Percentiles rank a stretch among this genome's conserved stretches.
phyloP scores from a whole-genome alignment of 1,139 yeast genomes.

The Lodderomyces jiufengensis region DNA sequence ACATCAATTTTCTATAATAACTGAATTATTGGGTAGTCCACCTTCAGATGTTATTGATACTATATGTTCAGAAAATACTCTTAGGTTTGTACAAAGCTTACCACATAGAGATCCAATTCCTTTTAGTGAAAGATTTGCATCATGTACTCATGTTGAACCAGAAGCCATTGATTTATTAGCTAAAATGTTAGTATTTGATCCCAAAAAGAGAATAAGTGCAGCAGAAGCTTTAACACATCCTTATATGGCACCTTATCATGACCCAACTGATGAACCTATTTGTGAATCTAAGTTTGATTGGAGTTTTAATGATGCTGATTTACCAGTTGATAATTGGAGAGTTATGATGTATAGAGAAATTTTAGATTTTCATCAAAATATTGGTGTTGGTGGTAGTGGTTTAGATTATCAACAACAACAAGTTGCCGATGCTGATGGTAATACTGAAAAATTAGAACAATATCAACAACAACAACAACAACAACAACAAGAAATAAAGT shows the following conservation, averaged over 20 bases:
- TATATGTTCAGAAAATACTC: constrained; percentile 91
- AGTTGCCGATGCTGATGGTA: constrained; percentile 14
- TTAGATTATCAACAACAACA: constrained; percentile 11
- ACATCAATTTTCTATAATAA: constrained; percentile 93
- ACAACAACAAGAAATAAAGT: constrained; percentile 11
- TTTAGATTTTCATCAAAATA: constrained; percentile 87
- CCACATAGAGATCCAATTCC: constrained; percentile 94
- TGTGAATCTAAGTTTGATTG: constrained; percentile 94
- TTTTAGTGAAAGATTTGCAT: constrained; percentile 69
- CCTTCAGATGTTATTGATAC: constrained; percentile 95
- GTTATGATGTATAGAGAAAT: constrained; percentile 99
- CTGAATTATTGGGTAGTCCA: constrained; percentile 94
- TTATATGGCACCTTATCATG: constrained; percentile 95
- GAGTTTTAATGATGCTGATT: constrained; percentile 97
- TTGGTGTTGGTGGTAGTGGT: constrained; percentile 24
- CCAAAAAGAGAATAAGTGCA: constrained; percentile 89
- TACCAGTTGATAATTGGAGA: constrained; percentile 98
- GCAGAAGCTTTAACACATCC: constrained; percentile 88
- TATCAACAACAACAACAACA: constrained; percentile 29
- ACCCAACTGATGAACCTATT: constrained; percentile 94
- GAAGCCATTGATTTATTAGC: constrained; percentile 87
- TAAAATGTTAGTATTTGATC: constrained; percentile 91
- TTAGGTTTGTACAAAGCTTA: constrained; percentile 87
- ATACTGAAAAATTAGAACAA: constrained; percentile 23
- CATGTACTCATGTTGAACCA: constrained; percentile 73